A percentile compares a stretch with the other conserved stretches of the same genome.
Evolutionary conservation across 2,329 filamentous ascomycete genomes (phyloP).

Genomic region (Calonectria fujianensis): DNA sequence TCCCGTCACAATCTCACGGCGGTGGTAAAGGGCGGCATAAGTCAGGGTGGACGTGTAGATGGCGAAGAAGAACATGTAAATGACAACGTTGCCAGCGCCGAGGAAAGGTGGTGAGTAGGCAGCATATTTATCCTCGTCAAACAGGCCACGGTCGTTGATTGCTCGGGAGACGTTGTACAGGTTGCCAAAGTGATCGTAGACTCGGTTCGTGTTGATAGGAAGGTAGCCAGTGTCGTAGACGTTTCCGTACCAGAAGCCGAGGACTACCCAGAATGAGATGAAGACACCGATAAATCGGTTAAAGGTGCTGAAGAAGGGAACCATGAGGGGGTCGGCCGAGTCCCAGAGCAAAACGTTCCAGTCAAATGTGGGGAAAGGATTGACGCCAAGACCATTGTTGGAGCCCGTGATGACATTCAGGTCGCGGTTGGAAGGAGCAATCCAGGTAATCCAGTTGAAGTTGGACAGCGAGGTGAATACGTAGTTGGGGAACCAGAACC

Average conservation of each 20-base stretch:
- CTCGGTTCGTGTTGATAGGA: conserved; percentile 71
- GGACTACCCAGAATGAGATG: conserved; percentile 72
- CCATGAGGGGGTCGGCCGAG: conserved; percentile 67
- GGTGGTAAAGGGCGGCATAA: conserved; percentile 71
- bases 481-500: conserved; percentile 76
- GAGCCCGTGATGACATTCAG: conserved; percentile 66
- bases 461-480: conserved; percentile 71
- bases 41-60: conserved; percentile 72
- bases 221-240: conserved; percentile 74
- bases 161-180: conserved; percentile 68
- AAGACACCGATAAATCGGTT: conserved; percentile 77
- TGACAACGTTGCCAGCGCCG: conserved; percentile 68
- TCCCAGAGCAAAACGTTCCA: conserved; percentile 69
- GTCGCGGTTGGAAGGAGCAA: conserved; percentile 66
- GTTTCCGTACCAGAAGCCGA: conserved; percentile 76
- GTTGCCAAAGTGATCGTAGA: conserved; percentile 69
- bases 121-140: conserved; percentile 67
- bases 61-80: conserved; percentile 75
- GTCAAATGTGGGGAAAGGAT: conserved; percentile 68
- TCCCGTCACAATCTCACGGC: conserved; percentile 69
- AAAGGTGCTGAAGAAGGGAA: conserved; percentile 75
- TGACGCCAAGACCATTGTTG: conserved; percentile 67
- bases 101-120: conserved; percentile 72
- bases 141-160: conserved; percentile 65
- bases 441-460: conserved; percentile 77